A percentile compares a stretch with the other conserved stretches of the same genome.
phyloP scores from a whole-genome alignment of 2,329 filamentous ascomycete genomes.

The Teratosphaeriaceae sp. region DNA sequence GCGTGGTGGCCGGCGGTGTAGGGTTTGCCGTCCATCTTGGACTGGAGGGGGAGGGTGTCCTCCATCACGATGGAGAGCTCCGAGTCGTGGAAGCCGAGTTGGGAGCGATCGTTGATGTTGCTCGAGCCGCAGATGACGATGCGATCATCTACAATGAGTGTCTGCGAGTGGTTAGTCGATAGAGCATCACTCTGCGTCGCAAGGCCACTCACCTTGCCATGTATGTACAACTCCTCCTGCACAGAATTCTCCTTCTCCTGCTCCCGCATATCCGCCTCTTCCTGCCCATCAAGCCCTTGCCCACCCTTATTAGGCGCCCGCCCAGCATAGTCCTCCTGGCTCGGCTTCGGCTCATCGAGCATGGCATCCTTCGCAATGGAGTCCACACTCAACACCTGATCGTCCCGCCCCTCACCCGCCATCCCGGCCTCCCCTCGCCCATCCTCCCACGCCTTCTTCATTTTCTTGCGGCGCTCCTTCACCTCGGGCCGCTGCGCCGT shows the following conservation, averaged over 20 bases:
- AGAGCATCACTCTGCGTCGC: background rate
- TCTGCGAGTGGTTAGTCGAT: conserved; percentile 17
- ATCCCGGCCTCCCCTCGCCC: conserved; percentile 24
- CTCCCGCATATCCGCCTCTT: conserved; percentile 48
- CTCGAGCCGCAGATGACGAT: conserved; percentile 61
- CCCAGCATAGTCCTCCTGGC: conserved; percentile 71
- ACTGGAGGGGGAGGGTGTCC: conserved; percentile 65
- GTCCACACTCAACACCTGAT: conserved; percentile 49
- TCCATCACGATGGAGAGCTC: conserved; percentile 88
- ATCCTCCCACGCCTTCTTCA: conserved; percentile 18
- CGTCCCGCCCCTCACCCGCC: conserved; percentile 25
- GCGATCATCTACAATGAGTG: conserved; percentile 77
- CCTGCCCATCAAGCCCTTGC: conserved; percentile 10
- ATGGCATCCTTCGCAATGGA: conserved; percentile 74
- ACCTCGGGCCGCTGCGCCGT: conserved; percentile 7
- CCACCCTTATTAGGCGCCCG: conserved; percentile 17
- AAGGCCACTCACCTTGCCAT: conserved; percentile 62
- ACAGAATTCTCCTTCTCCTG: conserved; percentile 83
- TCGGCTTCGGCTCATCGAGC: conserved; percentile 57
- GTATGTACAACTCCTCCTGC: conserved; percentile 93
- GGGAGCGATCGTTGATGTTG: conserved; percentile 87
- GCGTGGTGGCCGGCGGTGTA: conserved; percentile 78
- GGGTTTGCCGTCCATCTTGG: conserved; percentile 69
- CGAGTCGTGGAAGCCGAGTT: conserved; percentile 82
- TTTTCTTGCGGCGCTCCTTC: conserved; percentile 1